Evolutionary conservation across 176 grass and related monocot species (phyloP).

Genomic region (Poa annua): DNA sequence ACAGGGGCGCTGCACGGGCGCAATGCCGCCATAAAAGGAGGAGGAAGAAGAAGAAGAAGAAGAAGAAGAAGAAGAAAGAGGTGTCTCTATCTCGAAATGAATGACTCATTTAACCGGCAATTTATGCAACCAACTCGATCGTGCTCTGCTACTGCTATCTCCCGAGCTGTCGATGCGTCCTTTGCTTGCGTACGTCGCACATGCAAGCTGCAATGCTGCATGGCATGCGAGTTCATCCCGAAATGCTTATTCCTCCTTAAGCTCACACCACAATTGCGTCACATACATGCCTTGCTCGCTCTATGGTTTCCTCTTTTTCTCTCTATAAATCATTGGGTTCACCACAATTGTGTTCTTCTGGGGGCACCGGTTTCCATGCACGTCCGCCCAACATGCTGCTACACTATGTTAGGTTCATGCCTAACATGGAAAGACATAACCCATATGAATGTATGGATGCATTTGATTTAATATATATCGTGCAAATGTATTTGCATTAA

Average conservation of each 20-base stretch:
- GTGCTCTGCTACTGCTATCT: too few relatives aligned
- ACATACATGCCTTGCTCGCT: constrained; percentile 9
- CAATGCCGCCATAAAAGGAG: neutral
- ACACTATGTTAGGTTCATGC: too few relatives aligned
- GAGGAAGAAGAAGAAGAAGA: neutral
- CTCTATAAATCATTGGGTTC: too few relatives aligned
- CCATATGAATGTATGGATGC: too few relatives aligned
- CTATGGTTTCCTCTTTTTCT: too few relatives aligned
- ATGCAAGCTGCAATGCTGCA: constrained; percentile 21
- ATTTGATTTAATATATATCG: too few relatives aligned
- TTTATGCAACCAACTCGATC: neutral
- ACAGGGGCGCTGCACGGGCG: neutral
- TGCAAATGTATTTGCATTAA: too few relatives aligned
- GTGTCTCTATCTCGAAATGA: neutral
- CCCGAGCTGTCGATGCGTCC: neutral
- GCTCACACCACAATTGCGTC: constrained; percentile 33
- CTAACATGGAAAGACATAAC: too few relatives aligned
- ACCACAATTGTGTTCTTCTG: neutral
- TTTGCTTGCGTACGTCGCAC: too few relatives aligned
- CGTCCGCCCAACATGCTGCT: too few relatives aligned
- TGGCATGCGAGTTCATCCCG: neutral
- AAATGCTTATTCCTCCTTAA: constrained; percentile 23
- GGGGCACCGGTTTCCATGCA: too few relatives aligned
- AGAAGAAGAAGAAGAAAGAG: neutral
- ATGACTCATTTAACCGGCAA: neutral